phyloP scores from a whole-genome alignment of 1,139 yeast species.

The Lodderomyces pseudojiufengensis region DNA sequence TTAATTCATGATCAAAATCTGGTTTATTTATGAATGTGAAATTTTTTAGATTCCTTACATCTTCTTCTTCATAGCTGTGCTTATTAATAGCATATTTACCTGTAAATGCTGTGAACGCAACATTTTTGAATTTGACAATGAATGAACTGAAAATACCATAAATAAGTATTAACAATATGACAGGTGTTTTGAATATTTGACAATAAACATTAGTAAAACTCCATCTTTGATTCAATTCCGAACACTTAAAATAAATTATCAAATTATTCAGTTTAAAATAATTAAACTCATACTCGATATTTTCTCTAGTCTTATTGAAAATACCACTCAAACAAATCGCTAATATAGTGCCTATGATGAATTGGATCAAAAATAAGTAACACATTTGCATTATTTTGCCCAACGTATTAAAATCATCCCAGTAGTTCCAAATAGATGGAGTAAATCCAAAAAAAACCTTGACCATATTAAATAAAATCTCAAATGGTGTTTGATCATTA shows the following conservation, averaged over 20 bases:
- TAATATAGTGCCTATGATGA: constrained; percentile 54
- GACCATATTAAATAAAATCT: constrained; percentile 53
- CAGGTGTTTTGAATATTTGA: constrained; percentile 31
- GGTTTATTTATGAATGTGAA: constrained; percentile 29
- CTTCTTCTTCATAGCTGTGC: constrained; percentile 12
- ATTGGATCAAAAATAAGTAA: constrained; percentile 55
- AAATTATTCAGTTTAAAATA: constrained; percentile 40
- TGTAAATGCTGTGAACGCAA: constrained; percentile 13
- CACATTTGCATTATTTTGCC: constrained; percentile 51
- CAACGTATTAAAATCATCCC: constrained; percentile 48
- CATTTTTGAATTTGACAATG: constrained; percentile 6
- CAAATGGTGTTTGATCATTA: constrained; percentile 39
- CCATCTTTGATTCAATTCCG: constrained; percentile 14
- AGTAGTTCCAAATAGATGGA: constrained; percentile 61
- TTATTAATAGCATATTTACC: too few relatives aligned
- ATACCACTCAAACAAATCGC: constrained; percentile 54
- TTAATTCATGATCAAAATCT: too few relatives aligned
- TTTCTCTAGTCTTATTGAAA: constrained; percentile 36
- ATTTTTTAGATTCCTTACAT: constrained; percentile 19
- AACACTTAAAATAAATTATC: constrained; percentile 29
- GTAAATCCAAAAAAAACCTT: constrained; percentile 61
- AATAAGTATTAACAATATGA: constrained; percentile 28
- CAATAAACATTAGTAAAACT: constrained; percentile 15
- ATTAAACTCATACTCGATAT: constrained; percentile 41
- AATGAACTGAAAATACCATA: constrained; percentile 29